phyloP scores from a whole-genome alignment of 495 filamentous ascomycete species.

The Aspergillus baeticus region DNA sequence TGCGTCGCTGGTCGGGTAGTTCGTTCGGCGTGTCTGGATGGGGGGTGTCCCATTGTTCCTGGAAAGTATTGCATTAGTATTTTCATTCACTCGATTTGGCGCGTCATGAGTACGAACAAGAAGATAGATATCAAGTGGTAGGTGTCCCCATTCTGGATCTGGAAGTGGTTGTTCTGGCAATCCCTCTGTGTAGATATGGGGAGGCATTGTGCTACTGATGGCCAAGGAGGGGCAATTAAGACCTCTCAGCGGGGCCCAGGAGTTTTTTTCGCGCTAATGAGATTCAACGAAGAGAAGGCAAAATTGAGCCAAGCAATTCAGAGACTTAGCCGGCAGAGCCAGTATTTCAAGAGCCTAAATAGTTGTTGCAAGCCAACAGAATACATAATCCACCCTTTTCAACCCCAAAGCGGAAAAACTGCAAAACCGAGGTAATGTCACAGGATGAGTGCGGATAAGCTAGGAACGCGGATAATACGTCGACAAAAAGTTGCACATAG shows the following conservation, averaged over 20 bases:
- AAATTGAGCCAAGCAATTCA: neutral
- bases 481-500: no score
- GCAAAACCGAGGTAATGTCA: neutral
- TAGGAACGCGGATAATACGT: no score
- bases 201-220: neutral
- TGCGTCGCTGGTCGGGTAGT: neutral
- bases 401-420: neutral
- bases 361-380: neutral
- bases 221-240: neutral
- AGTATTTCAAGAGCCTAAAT: neutral
- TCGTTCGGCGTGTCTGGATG: neutral
- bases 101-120: neutral
- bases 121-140: slow-evolving; percentile 3
- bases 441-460: no score
- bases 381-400: neutral
- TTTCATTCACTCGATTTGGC: neutral
- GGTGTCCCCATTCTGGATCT: neutral
- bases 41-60: neutral
- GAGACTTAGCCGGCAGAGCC: neutral
- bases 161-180: neutral
- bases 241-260: neutral
- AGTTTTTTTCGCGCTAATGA: neutral
- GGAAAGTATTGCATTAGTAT: neutral
- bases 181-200: slow-evolving; percentile 1
- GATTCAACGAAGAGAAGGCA: neutral